Evolutionary conservation across 805 yeast genomes (phyloP).

Genomic region (Wickerhamomyces ciferrii): DNA sequence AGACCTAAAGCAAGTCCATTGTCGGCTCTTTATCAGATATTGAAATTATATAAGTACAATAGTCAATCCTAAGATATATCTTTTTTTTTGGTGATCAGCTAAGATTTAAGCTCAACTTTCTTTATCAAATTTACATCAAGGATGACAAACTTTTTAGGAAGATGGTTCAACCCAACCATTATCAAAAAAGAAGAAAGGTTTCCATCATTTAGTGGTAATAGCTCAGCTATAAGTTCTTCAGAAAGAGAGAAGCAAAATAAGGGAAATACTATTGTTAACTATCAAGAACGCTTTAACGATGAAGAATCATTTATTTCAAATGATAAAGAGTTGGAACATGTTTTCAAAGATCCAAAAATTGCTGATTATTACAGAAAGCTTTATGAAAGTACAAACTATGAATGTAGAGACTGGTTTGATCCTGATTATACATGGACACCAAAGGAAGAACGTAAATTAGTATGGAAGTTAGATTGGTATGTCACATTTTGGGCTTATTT

Average conservation of each 20-base stretch:
- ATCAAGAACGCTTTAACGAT: not conserved
- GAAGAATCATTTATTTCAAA: not conserved
- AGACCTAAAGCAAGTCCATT: no score
- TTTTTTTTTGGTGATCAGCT: no score
- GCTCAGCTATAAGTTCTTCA: not conserved
- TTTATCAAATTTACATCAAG: no score
- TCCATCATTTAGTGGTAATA: not conserved
- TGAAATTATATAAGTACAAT: no score
- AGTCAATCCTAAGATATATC: no score
- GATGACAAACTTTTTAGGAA: no score
- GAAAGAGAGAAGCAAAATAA: not conserved
- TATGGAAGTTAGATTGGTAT: conserved; percentile 44
- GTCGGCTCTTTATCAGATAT: no score
- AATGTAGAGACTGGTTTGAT: conserved; percentile 47
- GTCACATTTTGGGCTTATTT: conserved; percentile 51
- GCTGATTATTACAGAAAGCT: conserved; percentile 38
- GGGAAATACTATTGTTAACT: no score
- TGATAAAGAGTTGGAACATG: not conserved
- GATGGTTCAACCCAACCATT: not conserved
- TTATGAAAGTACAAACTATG: conserved; percentile 47
- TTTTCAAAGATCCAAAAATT: conserved; percentile 32
- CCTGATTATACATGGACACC: conserved; percentile 48
- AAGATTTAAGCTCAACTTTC: no score
- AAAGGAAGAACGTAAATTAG: conserved; percentile 41
- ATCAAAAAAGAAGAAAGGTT: not conserved